These are phyloP conservation scores for Xylaria arbuscula DNA, from an alignment of 2,329 filamentous ascomycete species.

Conservation along the genomic window DNA sequence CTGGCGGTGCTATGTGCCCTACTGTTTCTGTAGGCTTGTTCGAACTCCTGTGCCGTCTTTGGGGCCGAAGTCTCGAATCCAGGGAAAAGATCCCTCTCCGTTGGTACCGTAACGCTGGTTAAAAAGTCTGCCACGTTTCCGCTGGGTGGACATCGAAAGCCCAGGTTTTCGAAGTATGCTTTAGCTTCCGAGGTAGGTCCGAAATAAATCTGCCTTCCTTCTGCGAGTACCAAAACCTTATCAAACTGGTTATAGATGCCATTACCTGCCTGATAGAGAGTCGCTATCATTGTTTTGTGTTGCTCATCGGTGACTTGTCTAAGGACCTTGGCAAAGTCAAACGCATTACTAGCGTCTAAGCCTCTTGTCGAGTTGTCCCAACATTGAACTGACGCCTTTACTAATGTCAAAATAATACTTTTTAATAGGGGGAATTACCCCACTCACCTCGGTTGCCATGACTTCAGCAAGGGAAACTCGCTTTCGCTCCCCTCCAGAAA, in stretches of 20 bases:
- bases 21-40: slow-evolving; percentile 4
- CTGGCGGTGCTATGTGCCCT: too few relatives aligned
- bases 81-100: slow-evolving; percentile 66
- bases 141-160: slow-evolving; percentile 76
- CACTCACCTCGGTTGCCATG: slow-evolving; percentile 17
- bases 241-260: slow-evolving; percentile 68
- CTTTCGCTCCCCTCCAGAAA: slow-evolving; percentile 12
- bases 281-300: slow-evolving; percentile 64
- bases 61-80: slow-evolving; percentile 69
- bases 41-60: slow-evolving; percentile 54
- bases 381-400: slow-evolving; percentile 70
- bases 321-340: slow-evolving; percentile 73
- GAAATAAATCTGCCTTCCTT: slow-evolving; percentile 78
- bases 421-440: neutral
- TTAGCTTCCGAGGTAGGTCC: slow-evolving; percentile 72
- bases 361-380: slow-evolving; percentile 79
- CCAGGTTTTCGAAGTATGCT: slow-evolving; percentile 75
- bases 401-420: slow-evolving; percentile 49
- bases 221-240: slow-evolving; percentile 74
- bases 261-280: slow-evolving; percentile 72
- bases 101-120: slow-evolving; percentile 75
- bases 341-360: slow-evolving; percentile 72
- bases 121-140: slow-evolving; percentile 81
- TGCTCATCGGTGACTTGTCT: slow-evolving; percentile 47
- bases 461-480: slow-evolving; percentile 7